Percentiles rank a stretch among this genome's conserved stretches.
phyloP scores from a whole-genome alignment of 148 eudicot genomes.

The Spergularia marina region DNA sequence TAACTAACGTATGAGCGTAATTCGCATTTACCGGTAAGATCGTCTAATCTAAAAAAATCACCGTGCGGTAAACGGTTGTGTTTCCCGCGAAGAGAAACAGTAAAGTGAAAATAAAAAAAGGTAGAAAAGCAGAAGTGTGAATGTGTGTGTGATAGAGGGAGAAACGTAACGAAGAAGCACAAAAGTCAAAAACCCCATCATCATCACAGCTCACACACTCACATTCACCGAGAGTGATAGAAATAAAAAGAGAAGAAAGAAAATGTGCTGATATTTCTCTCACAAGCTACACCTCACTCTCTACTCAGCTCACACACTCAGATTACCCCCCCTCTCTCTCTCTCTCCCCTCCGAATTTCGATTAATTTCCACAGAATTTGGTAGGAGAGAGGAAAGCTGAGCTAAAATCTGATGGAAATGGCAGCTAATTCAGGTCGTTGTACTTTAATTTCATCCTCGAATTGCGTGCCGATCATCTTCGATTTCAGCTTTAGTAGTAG shows the following conservation, averaged over 20 bases:
- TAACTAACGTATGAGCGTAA: no score
- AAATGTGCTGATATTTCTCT: neutral
- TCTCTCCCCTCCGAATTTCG: neutral
- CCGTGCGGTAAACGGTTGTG: conserved; percentile 1
- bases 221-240: neutral
- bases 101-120: neutral
- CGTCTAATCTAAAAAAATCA: neutral
- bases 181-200: conserved; percentile 3
- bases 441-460: conserved; percentile 22
- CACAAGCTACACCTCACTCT: neutral
- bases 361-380: no score
- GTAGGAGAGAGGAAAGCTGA: neutral
- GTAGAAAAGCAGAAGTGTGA: no score
- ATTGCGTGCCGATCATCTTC: conserved; percentile 31
- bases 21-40: no score
- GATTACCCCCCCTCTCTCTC: neutral
- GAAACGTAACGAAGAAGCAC: neutral
- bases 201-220: conserved; percentile 9
- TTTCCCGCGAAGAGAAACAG: neutral
- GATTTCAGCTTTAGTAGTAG: conserved; percentile 21
- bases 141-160: no score
- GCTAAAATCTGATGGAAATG: neutral
- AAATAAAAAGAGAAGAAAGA: neutral
- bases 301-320: neutral
- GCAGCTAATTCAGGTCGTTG: conserved; percentile 10